Percentiles rank a stretch among this genome's conserved stretches.
These are phyloP conservation scores for Pulveroboletus sp. DNA, from an alignment of 768 basidiomycete species.

Conservation along the genomic window DNA sequence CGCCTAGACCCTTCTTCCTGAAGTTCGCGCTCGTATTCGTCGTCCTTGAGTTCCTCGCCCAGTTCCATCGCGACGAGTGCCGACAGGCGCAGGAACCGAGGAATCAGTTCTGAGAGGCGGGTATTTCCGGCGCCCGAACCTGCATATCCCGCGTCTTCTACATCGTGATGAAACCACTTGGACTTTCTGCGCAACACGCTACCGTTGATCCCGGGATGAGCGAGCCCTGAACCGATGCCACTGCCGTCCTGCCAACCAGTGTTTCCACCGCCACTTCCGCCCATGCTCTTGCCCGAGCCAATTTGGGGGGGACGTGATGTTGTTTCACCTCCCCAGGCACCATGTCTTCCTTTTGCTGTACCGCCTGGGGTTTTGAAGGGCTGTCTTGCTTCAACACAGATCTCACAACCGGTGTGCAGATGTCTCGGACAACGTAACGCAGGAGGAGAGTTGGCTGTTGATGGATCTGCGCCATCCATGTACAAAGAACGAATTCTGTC, in stretches of 20 bases:
- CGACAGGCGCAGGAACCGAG: slow-evolving; percentile 70
- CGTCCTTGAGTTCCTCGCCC: slow-evolving; percentile 63
- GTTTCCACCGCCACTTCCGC: slow-evolving; percentile 45
- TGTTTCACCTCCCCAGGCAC: slow-evolving; percentile 27
- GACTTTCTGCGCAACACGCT: slow-evolving; percentile 54
- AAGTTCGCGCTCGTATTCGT: slow-evolving; percentile 39
- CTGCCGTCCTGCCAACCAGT: slow-evolving; percentile 74
- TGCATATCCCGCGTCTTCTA: slow-evolving; percentile 22
- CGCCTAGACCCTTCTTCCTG: slow-evolving; percentile 24
- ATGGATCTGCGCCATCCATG: slow-evolving; percentile 57
- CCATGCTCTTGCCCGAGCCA: slow-evolving; percentile 21
- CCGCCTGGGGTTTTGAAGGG: slow-evolving; percentile 25
- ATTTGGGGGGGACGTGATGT: slow-evolving; percentile 21
- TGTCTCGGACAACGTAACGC: slow-evolving; percentile 69
- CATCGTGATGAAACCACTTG: slow-evolving; percentile 25
- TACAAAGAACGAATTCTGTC: slow-evolving; percentile 51
- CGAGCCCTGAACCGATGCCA: slow-evolving; percentile 68
- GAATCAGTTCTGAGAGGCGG: slow-evolving; percentile 60
- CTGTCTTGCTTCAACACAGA: slow-evolving; percentile 64
- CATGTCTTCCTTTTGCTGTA: slow-evolving; percentile 17
- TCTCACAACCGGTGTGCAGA: slow-evolving; percentile 68
- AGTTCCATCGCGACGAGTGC: slow-evolving; percentile 77
- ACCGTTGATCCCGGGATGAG: slow-evolving; percentile 51
- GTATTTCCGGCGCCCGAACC: slow-evolving; percentile 53
- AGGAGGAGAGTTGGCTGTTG: slow-evolving; percentile 58